Conservation (phyloP, 2,329 filamentous ascomycete species). For the Penicillium sp. region DNA sequence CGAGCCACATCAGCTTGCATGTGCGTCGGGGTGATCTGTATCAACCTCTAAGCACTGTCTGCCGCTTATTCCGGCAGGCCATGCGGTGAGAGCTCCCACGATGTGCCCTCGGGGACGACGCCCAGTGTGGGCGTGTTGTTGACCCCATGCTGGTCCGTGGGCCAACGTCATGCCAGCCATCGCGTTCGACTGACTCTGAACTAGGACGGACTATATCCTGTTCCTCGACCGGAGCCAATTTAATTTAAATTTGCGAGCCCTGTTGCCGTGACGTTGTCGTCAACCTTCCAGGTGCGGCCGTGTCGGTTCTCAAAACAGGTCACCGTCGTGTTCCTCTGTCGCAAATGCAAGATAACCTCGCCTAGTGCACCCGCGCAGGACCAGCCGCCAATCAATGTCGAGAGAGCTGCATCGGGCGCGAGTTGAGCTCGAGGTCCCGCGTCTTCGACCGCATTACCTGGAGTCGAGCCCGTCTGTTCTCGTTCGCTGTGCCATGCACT, state of each 20-base stretch:
- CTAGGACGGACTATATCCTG: too few species aligned
- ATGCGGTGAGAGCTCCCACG: constrained; percentile 10
- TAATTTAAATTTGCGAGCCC: too few species aligned
- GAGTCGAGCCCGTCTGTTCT: constrained; percentile 17
- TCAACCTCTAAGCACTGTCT: background rate
- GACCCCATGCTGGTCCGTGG: constrained; percentile 18
- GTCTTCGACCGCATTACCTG: too few species aligned
- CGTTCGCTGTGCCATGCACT: constrained; percentile 15
- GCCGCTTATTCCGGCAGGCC: background rate
- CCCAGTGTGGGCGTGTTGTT: too few species aligned
- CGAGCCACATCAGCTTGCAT: constrained; percentile 7
- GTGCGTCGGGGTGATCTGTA: constrained; percentile 3
- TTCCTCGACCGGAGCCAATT: too few species aligned
- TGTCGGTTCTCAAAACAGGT: too few species aligned
- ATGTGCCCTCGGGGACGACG: too few species aligned
- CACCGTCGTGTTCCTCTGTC: too few species aligned
- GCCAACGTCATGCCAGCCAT: constrained; percentile 28
- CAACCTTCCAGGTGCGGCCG: too few species aligned
- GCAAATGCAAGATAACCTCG: constrained; percentile 6
- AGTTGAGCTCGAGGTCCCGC: constrained; percentile 4
- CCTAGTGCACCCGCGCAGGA: constrained; percentile 6
- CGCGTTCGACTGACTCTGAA: too few species aligned
- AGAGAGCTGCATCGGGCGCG: constrained; percentile 11
- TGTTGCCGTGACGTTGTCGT: too few species aligned
- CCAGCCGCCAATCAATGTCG: constrained; percentile 12